Evolutionary conservation across 2,329 filamentous ascomycete genomes (phyloP).

Genomic region (Rosellinia necatrix): DNA sequence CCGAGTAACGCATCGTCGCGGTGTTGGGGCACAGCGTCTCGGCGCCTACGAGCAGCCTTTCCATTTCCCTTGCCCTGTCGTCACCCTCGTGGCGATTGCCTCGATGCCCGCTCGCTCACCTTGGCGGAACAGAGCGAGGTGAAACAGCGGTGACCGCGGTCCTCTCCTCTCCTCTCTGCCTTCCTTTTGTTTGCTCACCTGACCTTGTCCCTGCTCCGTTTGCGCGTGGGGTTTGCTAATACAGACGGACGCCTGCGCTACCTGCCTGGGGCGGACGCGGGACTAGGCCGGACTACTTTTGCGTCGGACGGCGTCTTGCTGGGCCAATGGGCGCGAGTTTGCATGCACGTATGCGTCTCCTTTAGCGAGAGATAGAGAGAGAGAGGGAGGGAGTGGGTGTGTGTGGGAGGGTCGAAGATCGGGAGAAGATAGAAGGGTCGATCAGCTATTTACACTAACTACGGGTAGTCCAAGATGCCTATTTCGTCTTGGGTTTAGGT

Average conservation of each 20-base stretch:
- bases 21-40: constrained; percentile 17
- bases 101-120: too few relatives aligned
- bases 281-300: too few relatives aligned
- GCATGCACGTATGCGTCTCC: background rate
- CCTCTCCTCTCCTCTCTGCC: too few relatives aligned
- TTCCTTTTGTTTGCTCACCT: background rate
- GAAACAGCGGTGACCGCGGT: constrained; percentile 17
- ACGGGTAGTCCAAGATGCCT: too few relatives aligned
- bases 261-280: background rate
- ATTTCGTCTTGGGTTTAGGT: too few relatives aligned
- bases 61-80: background rate
- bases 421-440: background rate
- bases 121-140: background rate
- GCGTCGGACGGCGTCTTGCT: background rate
- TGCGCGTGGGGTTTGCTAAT: background rate
- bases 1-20: constrained; percentile 4
- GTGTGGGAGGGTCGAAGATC: background rate
- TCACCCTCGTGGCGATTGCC: too few relatives aligned
- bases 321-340: too few relatives aligned
- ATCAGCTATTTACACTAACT: too few relatives aligned
- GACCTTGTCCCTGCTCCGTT: background rate
- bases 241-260: background rate
- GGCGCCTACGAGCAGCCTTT: constrained; percentile 8
- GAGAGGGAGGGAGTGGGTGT: background rate
- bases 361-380: background rate